Conservation (phyloP, 345 rosid genomes). For the Mangifera indica region DNA sequence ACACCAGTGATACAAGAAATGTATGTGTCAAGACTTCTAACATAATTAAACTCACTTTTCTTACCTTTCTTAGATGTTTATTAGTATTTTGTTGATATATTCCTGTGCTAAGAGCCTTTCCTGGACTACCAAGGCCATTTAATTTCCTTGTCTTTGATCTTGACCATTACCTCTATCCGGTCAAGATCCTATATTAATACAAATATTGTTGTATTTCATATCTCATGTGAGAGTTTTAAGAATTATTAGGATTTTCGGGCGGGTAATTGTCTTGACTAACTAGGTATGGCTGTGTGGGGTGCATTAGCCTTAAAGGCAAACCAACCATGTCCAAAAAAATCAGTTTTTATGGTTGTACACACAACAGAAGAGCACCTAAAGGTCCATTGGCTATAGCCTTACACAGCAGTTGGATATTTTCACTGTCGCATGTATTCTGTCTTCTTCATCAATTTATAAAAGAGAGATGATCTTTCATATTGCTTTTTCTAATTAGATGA, state of each 20-base stretch:
- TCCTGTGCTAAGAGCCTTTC: background rate
- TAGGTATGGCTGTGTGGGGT: conserved; percentile 1
- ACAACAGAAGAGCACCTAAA: background rate
- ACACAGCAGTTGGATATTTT: background rate
- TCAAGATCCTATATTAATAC: no score
- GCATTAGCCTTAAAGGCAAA: background rate
- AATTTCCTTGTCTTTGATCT: background rate
- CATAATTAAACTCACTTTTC: background rate
- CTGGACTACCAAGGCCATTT: background rate
- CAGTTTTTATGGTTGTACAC: background rate
- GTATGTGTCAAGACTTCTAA: conserved; percentile 33
- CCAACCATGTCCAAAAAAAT: background rate
- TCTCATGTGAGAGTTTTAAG: background rate
- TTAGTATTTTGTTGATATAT: background rate
- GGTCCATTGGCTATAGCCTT: background rate
- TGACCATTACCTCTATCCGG: background rate
- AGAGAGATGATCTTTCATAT: background rate
- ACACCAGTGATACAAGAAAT: conserved; percentile 61
- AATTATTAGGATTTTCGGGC: background rate
- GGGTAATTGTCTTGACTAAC: background rate
- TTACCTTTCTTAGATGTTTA: background rate
- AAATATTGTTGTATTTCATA: background rate
- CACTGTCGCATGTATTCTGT: no score
- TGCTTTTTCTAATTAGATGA: conserved; percentile 10
- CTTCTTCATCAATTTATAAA: background rate